Evolutionary conservation across 257 asterid genomes (phyloP).

Genomic region (Penstemon davidsonii): DNA sequence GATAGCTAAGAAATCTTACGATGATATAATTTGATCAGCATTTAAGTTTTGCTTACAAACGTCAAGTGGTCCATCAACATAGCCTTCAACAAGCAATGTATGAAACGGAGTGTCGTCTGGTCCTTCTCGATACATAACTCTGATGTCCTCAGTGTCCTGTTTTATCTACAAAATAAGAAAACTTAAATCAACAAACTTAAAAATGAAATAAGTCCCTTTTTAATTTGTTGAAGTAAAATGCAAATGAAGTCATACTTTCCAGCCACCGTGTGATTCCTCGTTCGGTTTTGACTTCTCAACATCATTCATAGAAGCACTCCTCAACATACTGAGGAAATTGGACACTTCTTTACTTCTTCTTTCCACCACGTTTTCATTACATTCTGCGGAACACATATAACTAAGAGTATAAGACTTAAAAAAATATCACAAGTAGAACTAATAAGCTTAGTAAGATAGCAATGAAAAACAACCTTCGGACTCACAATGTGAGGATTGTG

Average conservation of each 20-base stretch:
- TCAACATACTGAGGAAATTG: conserved; percentile 64
- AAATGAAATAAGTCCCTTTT: not conserved
- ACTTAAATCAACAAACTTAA: not conserved
- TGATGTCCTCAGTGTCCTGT: conserved; percentile 77
- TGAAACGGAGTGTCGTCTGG: conserved; percentile 87
- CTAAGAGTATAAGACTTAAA: not conserved
- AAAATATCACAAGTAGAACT: not conserved
- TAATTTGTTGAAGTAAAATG: not conserved
- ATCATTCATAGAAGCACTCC: conserved; percentile 64
- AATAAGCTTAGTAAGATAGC: conserved; percentile 2
- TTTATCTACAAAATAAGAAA: conserved; percentile 53
- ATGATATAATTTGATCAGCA: conserved; percentile 19
- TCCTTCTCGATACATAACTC: conserved; percentile 96
- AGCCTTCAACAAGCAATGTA: conserved; percentile 85
- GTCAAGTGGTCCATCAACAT: conserved; percentile 84
- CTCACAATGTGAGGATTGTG: conserved; percentile 38
- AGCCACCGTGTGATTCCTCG: conserved; percentile 43
- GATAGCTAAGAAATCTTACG: not conserved
- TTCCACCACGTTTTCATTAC: conserved; percentile 45
- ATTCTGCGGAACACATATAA: conserved; percentile 46
- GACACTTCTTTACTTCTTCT: conserved; percentile 69
- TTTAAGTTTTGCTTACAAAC: conserved; percentile 66
- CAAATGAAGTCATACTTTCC: conserved; percentile 63
- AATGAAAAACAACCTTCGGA: conserved; percentile 36
- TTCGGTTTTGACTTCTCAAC: conserved; percentile 42